Evolutionary conservation across 495 filamentous ascomycete genomes (phyloP).

Genomic region (Aspergillus funiculosus): DNA sequence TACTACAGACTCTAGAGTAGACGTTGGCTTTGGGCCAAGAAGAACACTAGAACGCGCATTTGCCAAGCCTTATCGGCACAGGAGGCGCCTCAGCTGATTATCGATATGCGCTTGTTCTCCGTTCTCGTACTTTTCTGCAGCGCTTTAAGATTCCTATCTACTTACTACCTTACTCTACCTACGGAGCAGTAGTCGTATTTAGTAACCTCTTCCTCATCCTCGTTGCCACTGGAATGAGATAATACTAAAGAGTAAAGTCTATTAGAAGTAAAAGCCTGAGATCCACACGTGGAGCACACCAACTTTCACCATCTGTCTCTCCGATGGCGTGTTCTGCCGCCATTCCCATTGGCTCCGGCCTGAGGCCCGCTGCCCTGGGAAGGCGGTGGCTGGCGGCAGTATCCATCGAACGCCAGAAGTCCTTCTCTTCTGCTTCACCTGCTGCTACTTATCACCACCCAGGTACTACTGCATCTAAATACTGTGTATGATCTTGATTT

Average conservation of each 20-base stretch:
- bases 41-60: too few species aligned
- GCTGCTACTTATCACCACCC: background rate
- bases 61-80: constrained; percentile 14
- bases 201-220: too few species aligned
- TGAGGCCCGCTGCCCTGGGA: background rate
- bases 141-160: too few species aligned
- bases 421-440: background rate
- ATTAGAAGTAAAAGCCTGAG: background rate
- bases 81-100: background rate
- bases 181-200: too few species aligned
- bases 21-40: too few species aligned
- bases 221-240: too few species aligned
- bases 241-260: constrained; percentile 9
- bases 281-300: constrained; percentile 22
- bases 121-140: too few species aligned
- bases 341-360: constrained; percentile 20
- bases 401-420: background rate
- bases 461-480: too few species aligned
- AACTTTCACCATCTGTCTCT: constrained; percentile 30
- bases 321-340: constrained; percentile 33
- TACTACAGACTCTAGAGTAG: too few species aligned
- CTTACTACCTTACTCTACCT: too few species aligned
- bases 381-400: constrained; percentile 1
- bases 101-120: too few species aligned
- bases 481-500: too few species aligned